Evolutionary conservation across 1,139 yeast species (phyloP).

Genomic region (Scheffersomyces parashehatae): DNA sequence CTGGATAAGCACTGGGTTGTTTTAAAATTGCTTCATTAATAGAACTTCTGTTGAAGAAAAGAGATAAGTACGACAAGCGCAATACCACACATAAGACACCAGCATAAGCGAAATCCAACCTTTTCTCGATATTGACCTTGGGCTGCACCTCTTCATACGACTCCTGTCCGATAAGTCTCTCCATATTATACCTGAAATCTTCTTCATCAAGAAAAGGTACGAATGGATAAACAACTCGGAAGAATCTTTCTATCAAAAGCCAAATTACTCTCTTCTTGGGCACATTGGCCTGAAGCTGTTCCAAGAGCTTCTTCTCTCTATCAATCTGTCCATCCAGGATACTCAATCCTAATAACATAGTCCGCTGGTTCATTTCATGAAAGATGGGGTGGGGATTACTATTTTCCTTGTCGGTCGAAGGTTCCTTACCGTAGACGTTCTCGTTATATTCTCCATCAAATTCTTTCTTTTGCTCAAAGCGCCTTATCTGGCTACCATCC

Average conservation of each 20-base stretch:
- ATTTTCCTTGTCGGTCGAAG: slow-evolving; percentile 13
- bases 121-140: slow-evolving; percentile 24
- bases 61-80: slow-evolving; percentile 30
- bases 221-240: slow-evolving; percentile 43
- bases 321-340: slow-evolving; percentile 31
- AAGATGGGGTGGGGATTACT: background rate
- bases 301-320: slow-evolving; percentile 26
- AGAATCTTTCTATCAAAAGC: slow-evolving; percentile 47
- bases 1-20: slow-evolving; percentile 20
- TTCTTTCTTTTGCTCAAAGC: slow-evolving; percentile 1
- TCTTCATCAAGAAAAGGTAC: slow-evolving; percentile 51
- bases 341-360: slow-evolving; percentile 21
- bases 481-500: background rate
- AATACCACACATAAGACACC: slow-evolving; percentile 30
- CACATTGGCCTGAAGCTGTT: slow-evolving; percentile 38
- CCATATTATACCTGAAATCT: slow-evolving; percentile 18
- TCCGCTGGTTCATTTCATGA: background rate
- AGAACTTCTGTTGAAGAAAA: slow-evolving; percentile 29
- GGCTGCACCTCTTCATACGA: slow-evolving; percentile 15
- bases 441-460: slow-evolving; percentile 18
- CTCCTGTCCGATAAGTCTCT: slow-evolving; percentile 25
- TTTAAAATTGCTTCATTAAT: slow-evolving; percentile 29
- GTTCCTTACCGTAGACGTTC: slow-evolving; percentile 20
- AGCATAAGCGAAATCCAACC: slow-evolving; percentile 33
- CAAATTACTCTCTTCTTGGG: slow-evolving; percentile 48